Percentiles rank a stretch among this genome's conserved stretches.
These are phyloP conservation scores for Oryza glumipatula DNA, from an alignment of 176 grass and related monocot genomes.

Conservation along the genomic window DNA sequence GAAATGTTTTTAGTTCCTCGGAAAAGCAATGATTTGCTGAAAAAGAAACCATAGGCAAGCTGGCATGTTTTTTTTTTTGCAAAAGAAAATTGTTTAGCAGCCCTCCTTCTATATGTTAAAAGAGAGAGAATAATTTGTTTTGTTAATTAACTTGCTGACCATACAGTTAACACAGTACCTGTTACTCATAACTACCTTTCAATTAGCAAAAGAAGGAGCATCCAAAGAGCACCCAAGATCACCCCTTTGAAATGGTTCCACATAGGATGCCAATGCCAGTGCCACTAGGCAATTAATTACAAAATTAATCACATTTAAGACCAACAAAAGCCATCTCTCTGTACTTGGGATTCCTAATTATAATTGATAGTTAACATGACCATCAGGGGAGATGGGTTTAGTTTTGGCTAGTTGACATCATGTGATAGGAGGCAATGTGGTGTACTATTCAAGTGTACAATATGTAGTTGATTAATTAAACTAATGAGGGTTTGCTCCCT, in stretches of 20 bases:
- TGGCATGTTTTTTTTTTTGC: too few relatives aligned
- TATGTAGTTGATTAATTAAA: neutral
- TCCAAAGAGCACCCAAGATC: conserved; percentile 11
- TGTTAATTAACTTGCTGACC: neutral
- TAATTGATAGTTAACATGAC: neutral
- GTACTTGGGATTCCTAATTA: neutral
- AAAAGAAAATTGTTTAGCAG: neutral
- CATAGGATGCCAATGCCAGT: neutral
- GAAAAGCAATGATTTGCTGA: neutral
- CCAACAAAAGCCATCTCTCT: neutral
- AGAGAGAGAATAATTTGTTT: neutral
- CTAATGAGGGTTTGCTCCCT: neutral
- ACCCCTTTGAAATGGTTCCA: neutral
- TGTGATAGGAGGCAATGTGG: neutral
- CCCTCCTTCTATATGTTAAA: neutral
- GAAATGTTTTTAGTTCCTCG: neutral
- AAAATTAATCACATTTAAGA: neutral
- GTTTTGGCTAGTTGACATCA: conserved; percentile 2
- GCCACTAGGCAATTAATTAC: neutral
- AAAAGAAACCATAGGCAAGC: too few relatives aligned
- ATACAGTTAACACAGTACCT: neutral
- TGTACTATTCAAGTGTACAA: neutral
- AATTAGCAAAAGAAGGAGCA: neutral
- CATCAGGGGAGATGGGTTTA: neutral
- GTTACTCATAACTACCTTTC: neutral